Evolutionary conservation across 345 rosid species (phyloP), one percentile per base, ranked within the genome.

Genomic region (Iberis pinnata): DNA sequence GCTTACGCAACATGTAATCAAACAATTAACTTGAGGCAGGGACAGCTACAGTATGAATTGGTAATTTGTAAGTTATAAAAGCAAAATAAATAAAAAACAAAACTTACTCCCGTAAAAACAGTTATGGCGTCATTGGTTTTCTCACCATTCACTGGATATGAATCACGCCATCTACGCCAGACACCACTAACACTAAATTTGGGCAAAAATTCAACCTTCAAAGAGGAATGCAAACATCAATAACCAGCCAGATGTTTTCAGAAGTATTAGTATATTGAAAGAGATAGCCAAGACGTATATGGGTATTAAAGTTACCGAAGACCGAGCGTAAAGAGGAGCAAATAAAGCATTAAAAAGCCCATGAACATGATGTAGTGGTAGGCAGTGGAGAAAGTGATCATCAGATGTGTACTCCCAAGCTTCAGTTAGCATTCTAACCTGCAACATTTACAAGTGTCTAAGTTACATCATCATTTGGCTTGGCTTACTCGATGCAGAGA

Each of bases 331-430:
- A 8, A 92, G 70, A 24, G 98, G 98, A 42, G 98, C 85, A 65
- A 92, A 74, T 46, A 92, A 70, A 65, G 86, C 84, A 53, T 92
- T 92, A 70, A 88, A 88, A 37, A 92, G 89, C 43, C 98, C 98
- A 55, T 92, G 98, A 56, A 92, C 98, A 69, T 92, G 98, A 77
- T 92, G 97, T 40, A 92, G 77, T 12, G 98, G 98, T 66, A 92
- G 84, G 72, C 95, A 81, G 68, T 92, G 82, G 63, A 92, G 84
- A 77, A 92, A 80, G 46, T 72, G 76, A 78, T 92, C 98, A 12
- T 73, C 35, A 18, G 97, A 85, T 60, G 90, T 68, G 65, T 88
- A 92, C 53, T 73, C 89, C 98, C 98, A 92, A 38, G 98, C 86
- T 65, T 81, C 88, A 24, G 82, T 63, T 76, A 92, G 77, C 63